Evolutionary conservation across 164 flowering plant species (phyloP).

Genomic region (Magnolia changhungtana): DNA sequence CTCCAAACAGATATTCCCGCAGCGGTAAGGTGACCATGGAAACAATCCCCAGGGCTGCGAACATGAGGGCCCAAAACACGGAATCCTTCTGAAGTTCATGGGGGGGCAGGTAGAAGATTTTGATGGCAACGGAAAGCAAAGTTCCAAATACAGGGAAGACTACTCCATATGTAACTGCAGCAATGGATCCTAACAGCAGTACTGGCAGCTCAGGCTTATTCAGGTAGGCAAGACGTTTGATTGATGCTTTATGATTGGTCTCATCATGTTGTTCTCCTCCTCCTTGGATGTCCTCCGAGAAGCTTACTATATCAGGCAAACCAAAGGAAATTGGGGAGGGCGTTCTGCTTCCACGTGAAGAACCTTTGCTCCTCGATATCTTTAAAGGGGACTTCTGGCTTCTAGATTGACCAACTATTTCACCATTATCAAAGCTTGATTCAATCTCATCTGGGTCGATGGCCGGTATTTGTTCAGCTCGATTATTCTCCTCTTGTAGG

Average conservation of each 20-base stretch:
- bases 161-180: conserved; percentile 44
- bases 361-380: conserved; percentile 33
- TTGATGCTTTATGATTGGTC: conserved; percentile 15
- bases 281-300: conserved; percentile 11
- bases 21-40: conserved; percentile 28
- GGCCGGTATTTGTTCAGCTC: not conserved
- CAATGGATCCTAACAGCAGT: conserved; percentile 44
- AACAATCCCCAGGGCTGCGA: conserved; percentile 28
- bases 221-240: conserved; percentile 39
- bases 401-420: conserved; percentile 10
- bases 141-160: conserved; percentile 54
- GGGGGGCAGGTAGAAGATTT: conserved; percentile 46
- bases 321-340: conserved; percentile 21
- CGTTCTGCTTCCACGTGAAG: conserved; percentile 26
- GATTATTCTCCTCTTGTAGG: conserved; percentile 15
- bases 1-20: conserved; percentile 54
- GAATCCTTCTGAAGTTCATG: conserved; percentile 36
- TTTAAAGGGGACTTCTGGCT: conserved; percentile 27
- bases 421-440: conserved; percentile 3
- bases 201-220: conserved; percentile 58
- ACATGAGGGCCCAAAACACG: conserved; percentile 44
- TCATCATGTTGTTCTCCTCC: not conserved
- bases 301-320: conserved; percentile 21
- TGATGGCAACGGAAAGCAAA: conserved; percentile 43
- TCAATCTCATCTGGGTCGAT: conserved; percentile 4